Percentiles rank a stretch among this genome's conserved stretches.
phyloP scores from a whole-genome alignment of 2,329 filamentous ascomycete genomes.

The Penicillium sp. region DNA sequence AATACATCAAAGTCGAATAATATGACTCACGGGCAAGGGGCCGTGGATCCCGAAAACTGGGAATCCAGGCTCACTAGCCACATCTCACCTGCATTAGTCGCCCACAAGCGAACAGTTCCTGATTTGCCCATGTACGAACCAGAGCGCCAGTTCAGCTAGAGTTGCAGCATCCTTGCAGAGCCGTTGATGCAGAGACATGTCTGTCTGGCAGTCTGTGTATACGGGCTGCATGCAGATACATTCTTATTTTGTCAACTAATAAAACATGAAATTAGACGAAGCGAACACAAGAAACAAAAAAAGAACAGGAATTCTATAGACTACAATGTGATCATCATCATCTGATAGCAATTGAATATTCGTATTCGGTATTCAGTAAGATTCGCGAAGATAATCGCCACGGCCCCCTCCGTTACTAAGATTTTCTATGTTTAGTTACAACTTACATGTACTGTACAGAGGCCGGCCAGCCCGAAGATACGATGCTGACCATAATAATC shows the following conservation, averaged over 20 bases:
- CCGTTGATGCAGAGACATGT: not conserved
- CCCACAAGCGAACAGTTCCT: conserved; percentile 3
- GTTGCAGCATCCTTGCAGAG: not conserved
- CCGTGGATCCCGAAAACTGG: conserved; percentile 11
- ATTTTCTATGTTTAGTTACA: not conserved
- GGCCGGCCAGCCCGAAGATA: not conserved
- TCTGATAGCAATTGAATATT: too few species aligned
- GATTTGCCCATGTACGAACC: not conserved
- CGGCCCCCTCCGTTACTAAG: not conserved
- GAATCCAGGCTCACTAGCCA: conserved; percentile 10
- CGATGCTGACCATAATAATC: not conserved
- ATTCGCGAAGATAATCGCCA: not conserved
- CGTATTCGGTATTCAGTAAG: not conserved
- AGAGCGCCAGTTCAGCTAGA: not conserved
- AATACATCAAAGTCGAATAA: not conserved
- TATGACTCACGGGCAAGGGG: not conserved
- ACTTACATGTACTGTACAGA: not conserved
- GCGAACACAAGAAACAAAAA: not conserved
- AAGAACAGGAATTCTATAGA: not conserved
- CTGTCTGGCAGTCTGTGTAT: not conserved
- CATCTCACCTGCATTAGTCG: conserved; percentile 8
- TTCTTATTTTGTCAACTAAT: too few species aligned
- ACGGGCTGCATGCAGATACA: not conserved
- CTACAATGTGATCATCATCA: too few species aligned
- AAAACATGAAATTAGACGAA: too few species aligned